Evolutionary conservation across 139 green algal species (phyloP), one percentile per base, ranked within the genome.

Genomic region (Microglena sp.): DNA sequence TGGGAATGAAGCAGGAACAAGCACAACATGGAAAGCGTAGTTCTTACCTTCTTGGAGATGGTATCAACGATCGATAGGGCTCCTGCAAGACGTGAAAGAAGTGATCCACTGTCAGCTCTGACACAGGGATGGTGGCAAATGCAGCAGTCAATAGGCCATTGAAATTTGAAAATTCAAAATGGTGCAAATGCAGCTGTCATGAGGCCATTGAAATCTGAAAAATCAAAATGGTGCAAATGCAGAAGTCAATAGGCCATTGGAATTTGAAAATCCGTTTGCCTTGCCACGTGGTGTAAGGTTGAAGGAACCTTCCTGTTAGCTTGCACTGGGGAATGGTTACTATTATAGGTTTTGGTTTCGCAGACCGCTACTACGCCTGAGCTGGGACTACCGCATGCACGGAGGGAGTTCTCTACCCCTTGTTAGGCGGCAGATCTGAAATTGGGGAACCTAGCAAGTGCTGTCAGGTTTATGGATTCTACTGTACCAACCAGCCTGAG

Each of bases 401-500:
- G 40, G 40, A 18, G 40, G 18, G 18, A 18, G 40, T 11, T 18
- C 11, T 50, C 11, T 50, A 18, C 40, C 40, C 15, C 40, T 50
- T 11, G 40, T 50, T 18, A 11, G 40, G 40, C 18, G 40, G 15
- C 11, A 50, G 18, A 50, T 24, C 11, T 24, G 18, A 50, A 50
- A 50, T 50, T 50, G 40, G 18, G n/a, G n/a, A n/a, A n/a, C n/a
- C n/a, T n/a, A n/a, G n/a, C n/a, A n/a, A n/a, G n/a, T n/a, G n/a
- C n/a, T n/a, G 18, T 18, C 15, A 24, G 40, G 40, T 11, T 11
- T 50, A 11, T 50, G 40, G 18, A 50, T 24, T 50, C 40, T 11
- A 50, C 40, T 50, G 11, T 18, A 11, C 40, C 40, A 11, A 11
- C 40, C 40, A 50, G 15, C 40, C 40, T 18, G 11, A 67, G 78